Conservation (phyloP, 2,329 filamentous ascomycete genomes). For the Hypoxylon sp. region DNA sequence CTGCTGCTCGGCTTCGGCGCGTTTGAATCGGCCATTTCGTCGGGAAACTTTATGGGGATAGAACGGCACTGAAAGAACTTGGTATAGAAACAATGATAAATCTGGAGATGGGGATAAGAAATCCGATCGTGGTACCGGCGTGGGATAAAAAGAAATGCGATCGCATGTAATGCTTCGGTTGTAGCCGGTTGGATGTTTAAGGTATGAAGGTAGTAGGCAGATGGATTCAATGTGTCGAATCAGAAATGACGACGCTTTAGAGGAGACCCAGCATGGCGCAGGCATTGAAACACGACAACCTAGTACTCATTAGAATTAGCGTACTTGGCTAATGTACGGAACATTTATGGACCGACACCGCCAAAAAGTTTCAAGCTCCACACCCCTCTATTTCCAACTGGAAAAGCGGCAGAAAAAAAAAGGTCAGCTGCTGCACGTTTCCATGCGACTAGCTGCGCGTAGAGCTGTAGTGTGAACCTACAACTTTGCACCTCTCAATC, state of each 20-base stretch:
- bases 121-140: constrained; percentile 1
- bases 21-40: constrained; percentile 75
- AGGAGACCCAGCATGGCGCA: constrained; percentile 20
- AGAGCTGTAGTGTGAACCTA: constrained; percentile 8
- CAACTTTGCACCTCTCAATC: too few species aligned
- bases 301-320: constrained; percentile 21
- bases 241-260: constrained; percentile 38
- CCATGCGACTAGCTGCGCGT: too few species aligned
- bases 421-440: constrained; percentile 10
- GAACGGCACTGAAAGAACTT: constrained; percentile 5
- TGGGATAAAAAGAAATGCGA: constrained; percentile 3
- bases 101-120: constrained; percentile 7
- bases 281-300: constrained; percentile 5
- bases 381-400: constrained; percentile 24
- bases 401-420: constrained; percentile 35
- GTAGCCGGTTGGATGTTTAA: constrained; percentile 16
- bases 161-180: constrained; percentile 25
- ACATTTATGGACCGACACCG: constrained; percentile 40
- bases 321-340: constrained; percentile 31
- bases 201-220: constrained; percentile 24
- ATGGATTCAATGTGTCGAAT: constrained; percentile 34
- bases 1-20: constrained; percentile 97
- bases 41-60: not conserved
- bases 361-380: constrained; percentile 24
- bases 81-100: too few species aligned